Percentiles rank a stretch among this genome's conserved stretches.
These are phyloP conservation scores for Cladosporium austrohemisphaericum DNA, from an alignment of 2,329 filamentous ascomycete genomes.

Conservation along the genomic window DNA sequence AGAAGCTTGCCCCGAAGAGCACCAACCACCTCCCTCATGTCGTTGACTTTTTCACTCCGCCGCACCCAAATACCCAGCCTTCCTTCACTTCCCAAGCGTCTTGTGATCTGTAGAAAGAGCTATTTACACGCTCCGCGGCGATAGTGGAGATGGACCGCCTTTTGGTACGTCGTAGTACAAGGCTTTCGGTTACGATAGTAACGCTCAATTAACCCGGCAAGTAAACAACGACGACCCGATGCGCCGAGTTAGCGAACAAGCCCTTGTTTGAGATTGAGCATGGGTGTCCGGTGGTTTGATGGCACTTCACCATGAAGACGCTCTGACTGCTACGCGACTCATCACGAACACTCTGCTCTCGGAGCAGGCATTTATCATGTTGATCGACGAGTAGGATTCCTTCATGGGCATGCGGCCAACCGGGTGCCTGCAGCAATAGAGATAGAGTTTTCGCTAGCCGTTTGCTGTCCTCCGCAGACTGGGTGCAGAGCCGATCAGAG, in stretches of 20 bases:
- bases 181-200: not conserved
- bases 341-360: not conserved
- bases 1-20: not conserved
- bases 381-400: too few relatives aligned
- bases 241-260: not conserved
- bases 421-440: too few relatives aligned
- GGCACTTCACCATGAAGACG: not conserved
- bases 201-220: not conserved
- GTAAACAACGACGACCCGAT: not conserved
- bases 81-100: not conserved
- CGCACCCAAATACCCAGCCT: slow-evolving; percentile 4
- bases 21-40: slow-evolving; percentile 9
- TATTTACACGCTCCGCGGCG: not conserved
- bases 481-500: too few relatives aligned
- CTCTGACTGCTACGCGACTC: slow-evolving; percentile 2
- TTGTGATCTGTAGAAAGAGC: not conserved
- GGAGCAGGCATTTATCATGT: too few relatives aligned
- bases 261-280: slow-evolving; percentile 6
- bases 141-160: not conserved
- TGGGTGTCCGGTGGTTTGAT: not conserved
- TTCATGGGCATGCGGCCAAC: too few relatives aligned
- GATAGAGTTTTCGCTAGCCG: too few relatives aligned
- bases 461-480: too few relatives aligned
- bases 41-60: not conserved
- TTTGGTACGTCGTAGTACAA: not conserved